Evolutionary conservation across 371 early-diverging fungal genomes (phyloP), one percentile per base, ranked within the genome.

Genomic region (Dichotomocladium elegans): DNA sequence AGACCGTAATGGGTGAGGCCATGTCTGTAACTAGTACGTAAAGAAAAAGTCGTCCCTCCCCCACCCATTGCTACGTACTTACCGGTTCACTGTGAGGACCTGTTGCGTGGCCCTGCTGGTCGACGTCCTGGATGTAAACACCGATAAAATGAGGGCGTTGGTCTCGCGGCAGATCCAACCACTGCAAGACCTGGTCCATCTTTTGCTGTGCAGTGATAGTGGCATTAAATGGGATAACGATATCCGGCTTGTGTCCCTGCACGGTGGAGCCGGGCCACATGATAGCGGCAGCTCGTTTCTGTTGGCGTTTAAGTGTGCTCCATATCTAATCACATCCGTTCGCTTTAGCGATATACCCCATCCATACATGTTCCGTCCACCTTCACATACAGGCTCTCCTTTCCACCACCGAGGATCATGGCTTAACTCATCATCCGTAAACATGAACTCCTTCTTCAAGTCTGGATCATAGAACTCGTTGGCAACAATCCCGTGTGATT

Each of bases 211-310:
- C 72, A 6, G 78, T 45, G 27, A 80, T 70, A 4, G 41, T 51
- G n/a, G 71, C 45, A 25, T 77, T 54, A 63, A 74, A 92, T 0
- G 73, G 67, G 4, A 83, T 57, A 40, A 81, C 68, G 47, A 88
- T 85, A 27, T 85, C 86, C 0, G 95, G 88, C n/a, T 64, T 51
- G 3, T 68, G 49, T 3, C 85, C 74, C 6, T 66, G 62, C 0
- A 90, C 80, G 42, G 83, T 85, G 9, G 84, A 85, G 9, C 97
- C 97, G 1, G 94, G 94, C 94, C 91, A 92, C 89, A 93, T 89
- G 59, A 85, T 75, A 40, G 90, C 75, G 27, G 80, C 94, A 1
- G 92, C 71, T 21, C 58, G 57, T 28, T 79, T 62, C 2, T 83
- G 83, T 49, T 90, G 85, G 26, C 68, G 79, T 35, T 80, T 82